These are phyloP conservation scores for Lipomyces mesembrius DNA, from an alignment of 805 yeast genomes.

Conservation along the genomic window DNA sequence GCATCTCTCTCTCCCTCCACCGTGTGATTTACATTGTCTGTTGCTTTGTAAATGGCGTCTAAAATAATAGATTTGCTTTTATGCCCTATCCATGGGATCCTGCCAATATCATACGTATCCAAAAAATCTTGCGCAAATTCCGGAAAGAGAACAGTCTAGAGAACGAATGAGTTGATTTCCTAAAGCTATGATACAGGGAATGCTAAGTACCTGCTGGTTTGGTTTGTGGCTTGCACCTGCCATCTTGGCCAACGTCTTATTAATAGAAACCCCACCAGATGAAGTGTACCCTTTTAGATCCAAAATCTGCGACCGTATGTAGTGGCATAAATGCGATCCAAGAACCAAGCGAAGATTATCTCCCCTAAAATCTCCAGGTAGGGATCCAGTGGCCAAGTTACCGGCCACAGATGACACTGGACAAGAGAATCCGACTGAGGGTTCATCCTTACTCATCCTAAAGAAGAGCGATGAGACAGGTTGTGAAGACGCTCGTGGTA, in stretches of 20 bases:
- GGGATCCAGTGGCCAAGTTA: slow-evolving; percentile 7
- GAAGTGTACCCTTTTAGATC: slow-evolving; percentile 16
- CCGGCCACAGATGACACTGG: slow-evolving; percentile 12
- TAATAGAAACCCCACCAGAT: slow-evolving; percentile 18
- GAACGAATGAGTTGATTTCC: background rate
- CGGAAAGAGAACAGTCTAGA: slow-evolving; percentile 15
- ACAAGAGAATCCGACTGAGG: slow-evolving; percentile 9
- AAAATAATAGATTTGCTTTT: background rate
- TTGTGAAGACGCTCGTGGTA: background rate
- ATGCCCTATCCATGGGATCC: slow-evolving; percentile 16
- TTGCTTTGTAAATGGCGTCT: background rate
- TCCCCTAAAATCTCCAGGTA: background rate
- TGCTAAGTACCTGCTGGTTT: slow-evolving; percentile 10
- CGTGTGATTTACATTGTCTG: background rate
- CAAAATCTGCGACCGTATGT: slow-evolving; percentile 14
- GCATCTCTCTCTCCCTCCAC: background rate
- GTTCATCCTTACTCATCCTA: slow-evolving; percentile 7
- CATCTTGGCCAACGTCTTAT: slow-evolving; percentile 17
- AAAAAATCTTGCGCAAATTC: slow-evolving; percentile 11
- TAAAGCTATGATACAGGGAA: background rate
- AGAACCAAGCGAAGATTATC: slow-evolving; percentile 13
- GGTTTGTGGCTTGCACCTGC: slow-evolving; percentile 21
- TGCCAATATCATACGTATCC: slow-evolving; percentile 9
- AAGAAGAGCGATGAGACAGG: background rate
- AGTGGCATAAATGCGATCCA: slow-evolving; percentile 14